Conservation (phyloP, 2,329 filamentous ascomycete genomes). For the Juglanconis sp. region DNA sequence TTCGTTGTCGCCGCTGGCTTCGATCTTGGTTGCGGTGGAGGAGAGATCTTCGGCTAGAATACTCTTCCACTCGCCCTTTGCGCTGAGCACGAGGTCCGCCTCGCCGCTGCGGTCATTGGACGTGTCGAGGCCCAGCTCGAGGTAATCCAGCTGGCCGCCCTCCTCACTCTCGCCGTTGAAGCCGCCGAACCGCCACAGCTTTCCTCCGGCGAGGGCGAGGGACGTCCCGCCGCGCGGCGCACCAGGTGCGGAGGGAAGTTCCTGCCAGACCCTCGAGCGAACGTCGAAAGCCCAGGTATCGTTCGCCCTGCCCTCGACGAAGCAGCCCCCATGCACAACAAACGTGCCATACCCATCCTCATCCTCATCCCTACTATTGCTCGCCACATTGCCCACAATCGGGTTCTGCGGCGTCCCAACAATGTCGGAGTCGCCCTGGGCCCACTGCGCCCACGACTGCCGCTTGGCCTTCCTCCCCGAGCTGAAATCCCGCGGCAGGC, state of each 20-base stretch:
- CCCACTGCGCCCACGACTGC: conserved; percentile 52
- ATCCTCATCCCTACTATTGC: conserved; percentile 57
- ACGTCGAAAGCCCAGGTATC: conserved; percentile 81
- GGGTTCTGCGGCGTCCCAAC: conserved; percentile 59
- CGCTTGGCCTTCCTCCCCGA: not conserved
- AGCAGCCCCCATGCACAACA: conserved; percentile 74
- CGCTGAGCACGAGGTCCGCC: conserved; percentile 49
- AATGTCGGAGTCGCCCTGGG: conserved; percentile 50
- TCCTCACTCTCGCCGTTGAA: conserved; percentile 69
- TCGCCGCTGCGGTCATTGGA: conserved; percentile 48
- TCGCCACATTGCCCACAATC: conserved; percentile 55
- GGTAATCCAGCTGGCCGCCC: conserved; percentile 68
- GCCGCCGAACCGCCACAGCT: conserved; percentile 76
- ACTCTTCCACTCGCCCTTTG: conserved; percentile 54
- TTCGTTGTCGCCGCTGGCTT: conserved; percentile 32
- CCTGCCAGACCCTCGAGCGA: conserved; percentile 60
- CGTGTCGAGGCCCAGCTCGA: conserved; percentile 54
- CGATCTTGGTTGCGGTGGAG: conserved; percentile 19
- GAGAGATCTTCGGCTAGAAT: conserved; percentile 37
- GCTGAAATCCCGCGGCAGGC: conserved; percentile 52
- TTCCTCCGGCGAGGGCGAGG: conserved; percentile 60
- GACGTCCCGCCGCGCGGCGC: conserved; percentile 64
- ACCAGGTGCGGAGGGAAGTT: conserved; percentile 64
- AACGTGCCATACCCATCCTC: conserved; percentile 64
- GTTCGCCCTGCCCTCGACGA: conserved; percentile 56